phyloP scores from a whole-genome alignment of 257 asterid genomes.

The Solanum phureja region DNA sequence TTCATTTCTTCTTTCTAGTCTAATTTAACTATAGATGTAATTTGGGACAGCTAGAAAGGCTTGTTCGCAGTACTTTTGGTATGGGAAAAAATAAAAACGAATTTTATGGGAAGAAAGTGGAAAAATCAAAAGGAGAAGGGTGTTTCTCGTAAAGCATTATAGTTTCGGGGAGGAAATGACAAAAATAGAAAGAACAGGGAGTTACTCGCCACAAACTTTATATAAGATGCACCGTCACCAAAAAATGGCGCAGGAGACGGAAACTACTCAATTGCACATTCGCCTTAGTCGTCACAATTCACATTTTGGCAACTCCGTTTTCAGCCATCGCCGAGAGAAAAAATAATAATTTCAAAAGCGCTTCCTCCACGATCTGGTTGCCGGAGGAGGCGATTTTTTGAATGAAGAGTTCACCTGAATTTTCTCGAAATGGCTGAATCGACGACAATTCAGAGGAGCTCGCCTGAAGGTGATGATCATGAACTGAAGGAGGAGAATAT shows the following conservation, averaged over 20 bases:
- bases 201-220: background rate
- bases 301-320: background rate
- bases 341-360: background rate
- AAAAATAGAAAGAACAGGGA: background rate
- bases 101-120: background rate
- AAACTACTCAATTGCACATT: background rate
- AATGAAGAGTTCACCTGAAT: slow-evolving; percentile 1
- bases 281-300: background rate
- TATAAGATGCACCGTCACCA: background rate
- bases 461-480: slow-evolving; percentile 21
- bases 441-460: slow-evolving; percentile 19
- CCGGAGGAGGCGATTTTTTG: slow-evolving; percentile 4
- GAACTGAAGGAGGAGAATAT: slow-evolving; percentile 20
- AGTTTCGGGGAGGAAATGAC: background rate
- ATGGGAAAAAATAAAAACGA: background rate
- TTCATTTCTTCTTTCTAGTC: background rate
- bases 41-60: background rate
- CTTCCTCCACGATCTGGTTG: background rate
- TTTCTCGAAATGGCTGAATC: slow-evolving; percentile 42
- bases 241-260: background rate
- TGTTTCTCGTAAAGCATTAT: background rate
- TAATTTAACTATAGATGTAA: background rate
- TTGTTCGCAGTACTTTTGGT: background rate
- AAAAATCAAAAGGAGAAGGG: background rate
- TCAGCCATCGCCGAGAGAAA: background rate